Base-by-base conservation (phyloP, 306 rosid species). In the Malus sieversii region DNA sequence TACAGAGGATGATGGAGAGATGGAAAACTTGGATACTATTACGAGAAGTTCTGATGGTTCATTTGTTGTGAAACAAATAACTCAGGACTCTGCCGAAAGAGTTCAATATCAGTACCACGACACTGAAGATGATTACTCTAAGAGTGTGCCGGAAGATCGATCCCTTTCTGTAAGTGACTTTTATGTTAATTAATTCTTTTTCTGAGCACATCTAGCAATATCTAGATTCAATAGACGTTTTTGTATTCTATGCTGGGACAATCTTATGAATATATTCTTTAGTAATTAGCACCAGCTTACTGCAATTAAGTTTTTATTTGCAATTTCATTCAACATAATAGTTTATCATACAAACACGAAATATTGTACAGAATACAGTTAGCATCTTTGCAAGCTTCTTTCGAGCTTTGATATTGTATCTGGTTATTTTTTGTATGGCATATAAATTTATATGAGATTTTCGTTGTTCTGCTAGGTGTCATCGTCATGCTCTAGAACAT, bases 41-140 rank as follows among this genome's bases (percentile, higher is more conserved):
- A 52, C 61, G 71, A 77, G 79, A 76, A 81, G 82, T 64, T 83
- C 86, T 44, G 82, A 83, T 69, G 87, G 82, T 75, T 85, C 90
- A 65, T 73, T 79, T 65, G 44, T 80, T 68, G 81, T 87, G 66
- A 75, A 83, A 72, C 84, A 81, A 40, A 75, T 83, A 70, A 60
- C 75, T 57, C 79, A 72, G 25, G 63, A 79, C 74, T 80, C 79
- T 64, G 77, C 88, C 23, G 86, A 85, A 74, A 71, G 65, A 32
- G 68, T 84, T 75, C 78, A 82, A 15, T 69, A 77, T 76, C 67
- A 66, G 14, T 85, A 84, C 81, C 87, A 69, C 59, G 87, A 73
- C 65, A 57, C 70, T 63, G 85, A 89, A 52, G 87, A 82, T 83
- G 88, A 81, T 80, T 80, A 77, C 59, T 35, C 23, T 10, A 78